Percentiles rank a stretch among this genome's conserved stretches.
These are phyloP conservation scores for Candida montana DNA, from an alignment of 805 yeast genomes.

Conservation along the genomic window DNA sequence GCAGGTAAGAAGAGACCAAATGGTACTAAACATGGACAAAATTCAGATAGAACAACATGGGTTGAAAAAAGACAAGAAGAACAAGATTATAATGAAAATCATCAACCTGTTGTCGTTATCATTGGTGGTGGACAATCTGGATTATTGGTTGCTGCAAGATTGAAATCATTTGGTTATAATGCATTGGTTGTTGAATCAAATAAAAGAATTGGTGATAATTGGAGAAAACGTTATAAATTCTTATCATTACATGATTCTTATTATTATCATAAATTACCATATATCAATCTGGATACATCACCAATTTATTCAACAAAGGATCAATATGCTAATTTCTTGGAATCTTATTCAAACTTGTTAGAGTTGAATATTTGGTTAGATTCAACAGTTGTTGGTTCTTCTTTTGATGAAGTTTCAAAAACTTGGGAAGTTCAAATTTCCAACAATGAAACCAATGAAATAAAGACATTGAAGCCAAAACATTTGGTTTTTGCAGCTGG, in stretches of 20 bases:
- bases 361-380: conserved; percentile 36
- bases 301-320: conserved; percentile 42
- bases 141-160: conserved; percentile 36
- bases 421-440: conserved; percentile 31
- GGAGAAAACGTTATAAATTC: conserved; percentile 42
- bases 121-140: conserved; percentile 47
- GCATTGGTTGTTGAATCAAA: conserved; percentile 35
- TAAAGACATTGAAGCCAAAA: conserved; percentile 26
- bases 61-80: conserved; percentile 28
- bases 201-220: conserved; percentile 38
- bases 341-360: conserved; percentile 34
- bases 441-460: conserved; percentile 25
- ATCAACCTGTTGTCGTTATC: conserved; percentile 38
- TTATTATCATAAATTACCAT: conserved; percentile 38
- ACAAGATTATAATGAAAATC: conserved; percentile 26
- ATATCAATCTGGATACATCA: conserved; percentile 34
- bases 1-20: conserved; percentile 28
- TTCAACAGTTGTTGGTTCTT: conserved; percentile 28
- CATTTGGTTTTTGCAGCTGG: conserved; percentile 42
- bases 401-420: conserved; percentile 25
- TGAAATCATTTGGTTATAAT: conserved; percentile 36
- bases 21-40: conserved; percentile 37
- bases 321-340: conserved; percentile 40
- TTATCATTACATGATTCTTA: conserved; percentile 42
- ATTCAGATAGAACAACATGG: conserved; percentile 34